Evolutionary conservation across 2,329 filamentous ascomycete species (phyloP).

Genomic region (Fusarium sp.): DNA sequence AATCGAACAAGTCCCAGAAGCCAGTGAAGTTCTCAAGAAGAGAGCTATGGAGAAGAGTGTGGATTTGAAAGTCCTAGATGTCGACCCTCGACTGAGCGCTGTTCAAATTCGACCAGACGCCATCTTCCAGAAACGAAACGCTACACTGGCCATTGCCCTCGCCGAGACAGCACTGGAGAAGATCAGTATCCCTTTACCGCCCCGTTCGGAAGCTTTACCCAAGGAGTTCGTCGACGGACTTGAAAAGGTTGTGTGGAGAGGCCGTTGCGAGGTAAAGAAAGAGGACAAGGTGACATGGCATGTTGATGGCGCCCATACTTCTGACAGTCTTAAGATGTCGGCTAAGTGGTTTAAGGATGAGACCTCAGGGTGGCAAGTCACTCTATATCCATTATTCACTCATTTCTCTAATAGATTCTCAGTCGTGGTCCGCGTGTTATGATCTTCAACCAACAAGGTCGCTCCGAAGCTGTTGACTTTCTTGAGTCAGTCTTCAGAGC

Average conservation of each 20-base stretch:
- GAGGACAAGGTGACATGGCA: constrained; percentile 78
- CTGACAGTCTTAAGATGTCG: constrained; percentile 86
- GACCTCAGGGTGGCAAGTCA: constrained; percentile 49
- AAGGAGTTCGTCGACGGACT: constrained; percentile 77
- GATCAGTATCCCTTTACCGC: constrained; percentile 51
- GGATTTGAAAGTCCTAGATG: constrained; percentile 56
- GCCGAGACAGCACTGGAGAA: constrained; percentile 61
- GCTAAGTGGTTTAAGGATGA: constrained; percentile 81
- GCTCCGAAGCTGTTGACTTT: constrained; percentile 64
- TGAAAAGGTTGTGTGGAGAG: constrained; percentile 79
- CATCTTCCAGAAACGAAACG: constrained; percentile 69
- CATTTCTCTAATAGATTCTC: neutral
- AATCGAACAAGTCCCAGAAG: constrained; percentile 60
- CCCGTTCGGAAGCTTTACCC: constrained; percentile 58
- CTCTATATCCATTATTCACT: neutral
- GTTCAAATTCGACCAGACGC: constrained; percentile 65
- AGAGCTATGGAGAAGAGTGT: constrained; percentile 66
- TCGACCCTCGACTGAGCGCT: constrained; percentile 58
- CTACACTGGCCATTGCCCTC: constrained; percentile 63
- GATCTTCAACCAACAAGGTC: constrained; percentile 89
- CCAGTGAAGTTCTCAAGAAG: constrained; percentile 57
- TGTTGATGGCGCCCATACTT: constrained; percentile 92
- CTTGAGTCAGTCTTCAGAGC: constrained; percentile 59
- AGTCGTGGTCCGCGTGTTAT: constrained; percentile 63
- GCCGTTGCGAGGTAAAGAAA: constrained; percentile 75